Evolutionary conservation across 352 stramenopile species (phyloP).

Genomic region (Pythium folliculosum): DNA sequence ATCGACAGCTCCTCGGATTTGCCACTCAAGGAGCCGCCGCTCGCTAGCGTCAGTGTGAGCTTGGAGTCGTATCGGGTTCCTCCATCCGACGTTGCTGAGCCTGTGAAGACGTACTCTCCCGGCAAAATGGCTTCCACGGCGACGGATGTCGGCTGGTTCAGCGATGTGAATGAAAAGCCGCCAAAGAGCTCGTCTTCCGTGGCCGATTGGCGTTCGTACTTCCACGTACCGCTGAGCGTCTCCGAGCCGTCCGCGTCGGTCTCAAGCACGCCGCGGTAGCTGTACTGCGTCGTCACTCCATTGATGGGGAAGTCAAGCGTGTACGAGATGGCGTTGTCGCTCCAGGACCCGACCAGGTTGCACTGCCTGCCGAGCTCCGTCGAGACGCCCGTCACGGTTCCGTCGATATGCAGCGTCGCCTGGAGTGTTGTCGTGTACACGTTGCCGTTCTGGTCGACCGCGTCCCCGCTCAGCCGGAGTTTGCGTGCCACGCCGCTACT

Average conservation of each 20-base stretch:
- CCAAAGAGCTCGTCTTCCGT: conserved; percentile 4
- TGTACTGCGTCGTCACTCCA: conserved; percentile 1
- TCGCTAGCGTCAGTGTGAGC: background rate
- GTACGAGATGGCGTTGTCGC: conserved; percentile 6
- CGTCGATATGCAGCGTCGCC: conserved; percentile 3
- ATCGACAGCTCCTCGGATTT: conserved; percentile 7
- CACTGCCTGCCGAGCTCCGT: conserved; percentile 11
- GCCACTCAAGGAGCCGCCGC: background rate
- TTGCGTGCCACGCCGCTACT: background rate
- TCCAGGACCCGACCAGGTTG: conserved; percentile 3
- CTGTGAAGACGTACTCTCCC: background rate
- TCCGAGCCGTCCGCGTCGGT: background rate
- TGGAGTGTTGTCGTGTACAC: conserved; percentile 12
- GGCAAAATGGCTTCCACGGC: background rate
- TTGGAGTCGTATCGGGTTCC: background rate
- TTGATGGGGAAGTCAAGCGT: conserved; percentile 8
- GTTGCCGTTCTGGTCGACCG: conserved; percentile 11
- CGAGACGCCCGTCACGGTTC: conserved; percentile 5
- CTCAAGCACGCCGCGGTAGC: conserved; percentile 5
- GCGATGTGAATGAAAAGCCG: conserved; percentile 6
- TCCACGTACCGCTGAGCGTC: conserved; percentile 14
- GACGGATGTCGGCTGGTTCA: background rate
- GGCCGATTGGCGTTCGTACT: conserved; percentile 8
- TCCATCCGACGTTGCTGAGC: background rate
- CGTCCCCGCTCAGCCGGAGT: conserved; percentile 5